These are phyloP conservation scores for Porogramme epimiltina DNA, from an alignment of 1,284 basidiomycete genomes.

Conservation along the genomic window DNA sequence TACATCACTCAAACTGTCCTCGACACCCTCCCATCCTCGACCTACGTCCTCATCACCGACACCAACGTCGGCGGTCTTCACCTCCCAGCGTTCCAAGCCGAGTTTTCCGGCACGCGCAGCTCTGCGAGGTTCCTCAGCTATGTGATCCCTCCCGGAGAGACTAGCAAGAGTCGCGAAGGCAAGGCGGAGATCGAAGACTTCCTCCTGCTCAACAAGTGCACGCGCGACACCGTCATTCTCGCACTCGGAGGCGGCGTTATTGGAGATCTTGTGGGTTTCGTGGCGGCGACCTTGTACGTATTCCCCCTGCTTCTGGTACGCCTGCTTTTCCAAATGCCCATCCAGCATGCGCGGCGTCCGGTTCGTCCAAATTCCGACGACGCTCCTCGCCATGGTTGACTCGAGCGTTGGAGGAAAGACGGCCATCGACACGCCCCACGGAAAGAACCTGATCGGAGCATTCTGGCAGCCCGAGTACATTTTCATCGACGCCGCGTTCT, in stretches of 20 bases:
- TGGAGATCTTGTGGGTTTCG: conserved; percentile 94
- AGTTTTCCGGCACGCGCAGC: conserved; percentile 53
- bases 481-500: conserved; percentile 96
- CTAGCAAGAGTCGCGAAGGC: conserved; percentile 87
- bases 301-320: not conserved
- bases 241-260: conserved; percentile 97
- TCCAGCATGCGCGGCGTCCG: conserved; percentile 85
- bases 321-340: not conserved
- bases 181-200: conserved; percentile 97
- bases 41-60: conserved; percentile 94
- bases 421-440: conserved; percentile 94
- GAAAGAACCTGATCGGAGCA: conserved; percentile 97
- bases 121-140: conserved; percentile 78
- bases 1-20: conserved; percentile 86
- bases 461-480: conserved; percentile 99
- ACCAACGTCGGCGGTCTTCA: conserved; percentile 85
- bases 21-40: conserved; percentile 76
- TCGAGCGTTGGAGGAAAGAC: conserved; percentile 98
- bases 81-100: conserved; percentile 65
- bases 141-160: conserved; percentile 89
- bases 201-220: conserved; percentile 86
- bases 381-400: conserved; percentile 97
- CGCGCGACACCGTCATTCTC: conserved; percentile 90
- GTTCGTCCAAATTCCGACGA: conserved; percentile 96
- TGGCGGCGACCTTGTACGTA: conserved; percentile 95